Percentiles rank a stretch among this genome's conserved stretches.
Evolutionary conservation across 1,284 basidiomycete species (phyloP).

Genomic region (Laetiporus sulphureus): DNA sequence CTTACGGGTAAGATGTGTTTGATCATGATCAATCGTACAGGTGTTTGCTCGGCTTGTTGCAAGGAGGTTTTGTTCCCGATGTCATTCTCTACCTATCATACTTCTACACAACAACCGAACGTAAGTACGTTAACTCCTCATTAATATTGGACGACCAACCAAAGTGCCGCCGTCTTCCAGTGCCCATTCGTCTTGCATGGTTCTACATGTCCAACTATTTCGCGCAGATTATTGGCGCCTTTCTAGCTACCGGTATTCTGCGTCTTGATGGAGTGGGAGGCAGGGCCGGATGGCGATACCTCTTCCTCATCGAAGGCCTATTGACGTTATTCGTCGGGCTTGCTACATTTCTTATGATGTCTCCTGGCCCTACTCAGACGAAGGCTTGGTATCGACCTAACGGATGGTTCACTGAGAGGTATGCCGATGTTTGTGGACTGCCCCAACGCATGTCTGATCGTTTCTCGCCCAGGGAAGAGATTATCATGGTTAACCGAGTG

Average conservation of each 20-base stretch:
- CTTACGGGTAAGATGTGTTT: slow-evolving; percentile 29
- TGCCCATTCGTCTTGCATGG: slow-evolving; percentile 57
- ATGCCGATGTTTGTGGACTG: not conserved
- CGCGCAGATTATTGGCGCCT: slow-evolving; percentile 46
- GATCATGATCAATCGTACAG: slow-evolving; percentile 5
- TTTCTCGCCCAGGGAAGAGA: slow-evolving; percentile 24
- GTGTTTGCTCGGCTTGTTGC: slow-evolving; percentile 37
- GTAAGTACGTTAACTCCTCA: slow-evolving; percentile 9
- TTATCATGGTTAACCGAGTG: slow-evolving; percentile 44
- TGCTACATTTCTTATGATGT: slow-evolving; percentile 63
- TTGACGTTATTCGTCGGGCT: slow-evolving; percentile 52
- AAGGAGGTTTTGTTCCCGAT: slow-evolving; percentile 64
- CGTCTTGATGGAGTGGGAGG: slow-evolving; percentile 52
- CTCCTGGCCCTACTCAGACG: slow-evolving; percentile 61
- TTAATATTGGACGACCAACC: not conserved
- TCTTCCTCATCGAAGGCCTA: slow-evolving; percentile 47
- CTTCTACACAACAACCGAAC: slow-evolving; percentile 62
- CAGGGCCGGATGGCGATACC: slow-evolving; percentile 50
- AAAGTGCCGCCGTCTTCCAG: too few relatives aligned
- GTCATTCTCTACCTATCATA: slow-evolving; percentile 67
- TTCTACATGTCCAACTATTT: slow-evolving; percentile 63
- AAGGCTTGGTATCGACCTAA: slow-evolving; percentile 59
- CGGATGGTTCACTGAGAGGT: slow-evolving; percentile 60
- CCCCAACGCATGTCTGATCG: not conserved
- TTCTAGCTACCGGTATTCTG: slow-evolving; percentile 59